Conservation (phyloP, 371 early-diverging fungal species). For the Mucor lusitanicus region DNA sequence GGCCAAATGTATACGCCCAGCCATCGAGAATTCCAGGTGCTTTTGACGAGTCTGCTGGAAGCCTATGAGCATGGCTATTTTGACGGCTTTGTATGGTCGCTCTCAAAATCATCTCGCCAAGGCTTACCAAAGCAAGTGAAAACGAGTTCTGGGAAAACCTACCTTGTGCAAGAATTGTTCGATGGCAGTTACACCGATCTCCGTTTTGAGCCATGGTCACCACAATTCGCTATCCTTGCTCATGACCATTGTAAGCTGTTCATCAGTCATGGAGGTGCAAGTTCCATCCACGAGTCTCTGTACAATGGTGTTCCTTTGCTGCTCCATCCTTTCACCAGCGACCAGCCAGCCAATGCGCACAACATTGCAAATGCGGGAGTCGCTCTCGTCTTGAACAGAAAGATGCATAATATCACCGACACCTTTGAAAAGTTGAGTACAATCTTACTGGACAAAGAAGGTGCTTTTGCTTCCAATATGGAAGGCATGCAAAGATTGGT, state of each 20-base stretch:
- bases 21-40: constrained; percentile 4
- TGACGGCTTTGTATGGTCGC: constrained; percentile 43
- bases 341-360: constrained; percentile 35
- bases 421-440: constrained; percentile 1
- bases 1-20: constrained; percentile 32
- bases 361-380: constrained; percentile 9
- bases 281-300: constrained; percentile 35
- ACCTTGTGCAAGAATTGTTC: constrained; percentile 11
- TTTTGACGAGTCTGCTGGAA: constrained; percentile 25
- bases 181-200: constrained; percentile 10
- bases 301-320: constrained; percentile 32
- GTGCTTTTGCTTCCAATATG: constrained; percentile 7
- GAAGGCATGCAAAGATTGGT: constrained; percentile 23
- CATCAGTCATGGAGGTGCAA: constrained; percentile 46
- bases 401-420: neutral
- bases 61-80: constrained; percentile 19
- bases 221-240: constrained; percentile 40
- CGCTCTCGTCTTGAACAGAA: constrained; percentile 5
- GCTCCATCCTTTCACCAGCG: constrained; percentile 39
- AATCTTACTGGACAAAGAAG: constrained; percentile 3
- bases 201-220: constrained; percentile 35
- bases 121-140: constrained; percentile 15
- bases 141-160: constrained; percentile 8
- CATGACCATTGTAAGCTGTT: constrained; percentile 40
- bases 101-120: constrained; percentile 3